Base-by-base conservation (phyloP, 202 grass and related monocot genomes). In the Panicum hallii region DNA sequence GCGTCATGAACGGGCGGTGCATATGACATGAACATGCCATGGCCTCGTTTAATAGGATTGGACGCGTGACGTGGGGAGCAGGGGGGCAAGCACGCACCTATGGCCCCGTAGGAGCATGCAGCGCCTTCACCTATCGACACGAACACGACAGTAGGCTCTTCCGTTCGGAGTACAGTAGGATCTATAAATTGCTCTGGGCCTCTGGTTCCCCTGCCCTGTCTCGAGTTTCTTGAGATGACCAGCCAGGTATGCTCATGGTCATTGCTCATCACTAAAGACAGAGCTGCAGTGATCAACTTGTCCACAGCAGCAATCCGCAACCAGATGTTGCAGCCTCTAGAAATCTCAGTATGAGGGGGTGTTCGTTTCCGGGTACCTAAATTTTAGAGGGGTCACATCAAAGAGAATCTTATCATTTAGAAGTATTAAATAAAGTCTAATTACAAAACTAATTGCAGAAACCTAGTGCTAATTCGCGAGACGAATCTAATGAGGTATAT, bases 61-160 rank as follows among this genome's bases (percentile, higher is more conserved):
- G 63, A 83, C 77, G 54, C 47, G 14, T 13, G 55, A 87, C 54
- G 83, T 85, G 64, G 28, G 26, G 3, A 36, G 38, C 17, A 68
- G 61, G 30, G 30, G 54, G 22, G 64, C 41, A 15, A 32, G 77
- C 15, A 38, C 36, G 36, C 53, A 7, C 28, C 28, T 17, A n/a
- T 63, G 30, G 19, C n/a, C 20, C 46, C 46, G 62, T 78, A 58
- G 86, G 66, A 79, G 74, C 86, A 55, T 55, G 80, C 22, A 36
- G 13, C 80, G n/a, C 79, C 66, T 72, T 79, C 36, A 78, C 79
- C 65, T 53, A 23, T 5, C 7, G 23, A 82, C 52, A 52, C 17
- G 54, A 10, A 4, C 36, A 38, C 36, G 36, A 4, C 58, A 0
- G 53, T 7, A 19, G 52, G 62, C 64, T 0, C 72, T 4, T 34